Base-by-base conservation (phyloP, 2,329 filamentous ascomycete species). In the Aspergillus brunneoviolaceus region DNA sequence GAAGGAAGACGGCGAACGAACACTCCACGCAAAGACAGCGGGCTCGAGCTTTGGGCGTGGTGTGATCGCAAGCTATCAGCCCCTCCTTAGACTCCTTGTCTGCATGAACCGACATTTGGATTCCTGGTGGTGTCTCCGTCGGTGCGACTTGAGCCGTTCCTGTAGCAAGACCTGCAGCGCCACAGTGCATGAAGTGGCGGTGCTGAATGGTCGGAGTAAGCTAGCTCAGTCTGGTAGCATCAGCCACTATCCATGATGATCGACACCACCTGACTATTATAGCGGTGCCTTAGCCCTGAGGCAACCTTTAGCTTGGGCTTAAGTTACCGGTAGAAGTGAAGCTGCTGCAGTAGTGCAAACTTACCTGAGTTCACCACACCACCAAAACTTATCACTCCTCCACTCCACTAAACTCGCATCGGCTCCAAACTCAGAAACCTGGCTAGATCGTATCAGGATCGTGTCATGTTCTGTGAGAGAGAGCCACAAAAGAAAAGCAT, bases 271-370 rank as follows among this genome's bases (percentile, higher is more conserved):
- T 45, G 14, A 45, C 39, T 45, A 35, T 12, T 4, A 9, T 29
- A 35, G 14, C 33, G 11, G 1, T 45, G 39, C 39, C 39, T 45
- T 16, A 19, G 16, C 16, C 39, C 16, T 57, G 4, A 49, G 29
- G 51, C 35, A 49, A 55, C 16, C 2, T 47, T 42, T 42, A 25
- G 33, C 47, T 51, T 61, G 48, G 51, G 51, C 57, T 56, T 19
- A 19, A 19, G 1, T 19, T 19, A 19, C 19, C 19, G 19, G 19
- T 55, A 35, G n/a, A 16, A 47, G 31, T 55, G 39, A 45, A 45
- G 39, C 39, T 45, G 39, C 39, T 45, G 39, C 39, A 45, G 39
- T 45, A 45, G 39, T 45, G 39, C 39, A 45, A 45, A 45, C 39
- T 45, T 45, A 45, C 39, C 39, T 35, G 33, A 35, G 14, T 16